Evolutionary conservation across 1,139 yeast genomes (phyloP).

Genomic region (Pichia sp.): DNA sequence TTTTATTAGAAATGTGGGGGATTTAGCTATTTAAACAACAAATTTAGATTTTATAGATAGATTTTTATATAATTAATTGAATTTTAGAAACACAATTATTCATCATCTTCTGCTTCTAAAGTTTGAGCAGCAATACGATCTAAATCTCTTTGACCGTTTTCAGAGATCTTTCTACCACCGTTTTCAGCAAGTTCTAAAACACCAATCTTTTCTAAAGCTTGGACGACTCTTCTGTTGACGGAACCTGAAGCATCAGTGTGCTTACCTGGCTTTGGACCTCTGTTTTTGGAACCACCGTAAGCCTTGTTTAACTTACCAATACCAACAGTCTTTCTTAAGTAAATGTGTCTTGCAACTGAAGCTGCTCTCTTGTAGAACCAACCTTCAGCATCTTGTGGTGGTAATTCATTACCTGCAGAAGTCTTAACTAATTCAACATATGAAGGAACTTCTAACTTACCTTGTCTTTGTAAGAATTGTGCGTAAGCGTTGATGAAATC

Average conservation of each 20-base stretch:
- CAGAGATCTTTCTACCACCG: conserved; percentile 99
- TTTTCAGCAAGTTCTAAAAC: conserved; percentile 93
- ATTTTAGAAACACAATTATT: conserved; percentile 28
- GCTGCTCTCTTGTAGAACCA: conserved; percentile 99
- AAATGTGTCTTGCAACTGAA: conserved; percentile 99
- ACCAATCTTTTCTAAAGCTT: conserved; percentile 97
- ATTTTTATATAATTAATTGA: not conserved
- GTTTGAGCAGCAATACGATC: conserved; percentile 99
- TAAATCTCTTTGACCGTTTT: conserved; percentile 99
- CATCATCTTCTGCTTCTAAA: conserved; percentile 77
- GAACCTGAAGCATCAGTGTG: conserved; percentile 99
- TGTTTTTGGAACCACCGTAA: conserved; percentile 99
- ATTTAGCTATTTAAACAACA: conserved; percentile 1
- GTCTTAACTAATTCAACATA: conserved; percentile 99
- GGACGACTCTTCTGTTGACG: conserved; percentile 96
- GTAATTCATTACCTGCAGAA: conserved; percentile 97
- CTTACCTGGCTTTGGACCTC: conserved; percentile 98
- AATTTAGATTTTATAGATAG: conserved; percentile 1
- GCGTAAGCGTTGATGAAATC: conserved; percentile 99
- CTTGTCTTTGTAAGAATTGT: conserved; percentile 99
- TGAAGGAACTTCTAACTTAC: conserved; percentile 99
- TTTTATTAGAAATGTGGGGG: not conserved
- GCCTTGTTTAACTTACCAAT: conserved; percentile 98
- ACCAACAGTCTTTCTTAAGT: conserved; percentile 99
- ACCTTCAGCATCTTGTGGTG: conserved; percentile 99